Base-by-base conservation (phyloP, 2,329 filamentous ascomycete species). In the Penicillium crustosum region DNA sequence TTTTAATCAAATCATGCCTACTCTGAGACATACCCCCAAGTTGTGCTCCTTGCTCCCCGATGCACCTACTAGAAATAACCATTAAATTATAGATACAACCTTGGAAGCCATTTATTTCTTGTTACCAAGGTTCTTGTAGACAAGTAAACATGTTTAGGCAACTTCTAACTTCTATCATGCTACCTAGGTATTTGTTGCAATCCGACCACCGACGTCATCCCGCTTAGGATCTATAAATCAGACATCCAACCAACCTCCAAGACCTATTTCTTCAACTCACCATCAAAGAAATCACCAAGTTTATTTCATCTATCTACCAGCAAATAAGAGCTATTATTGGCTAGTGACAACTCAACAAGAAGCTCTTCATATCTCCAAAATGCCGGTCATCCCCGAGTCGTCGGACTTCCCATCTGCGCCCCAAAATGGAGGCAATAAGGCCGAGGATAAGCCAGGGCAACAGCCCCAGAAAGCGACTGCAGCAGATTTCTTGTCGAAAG, bases 401-500 rank as follows among this genome's bases (percentile, higher is more conserved):
- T 61, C 64, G n/a, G 63, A 64, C 43, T 68, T 68, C 49, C 64
- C 65, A 29, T 57, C 64, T n/a, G 56, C 53, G 15, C 53, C 53
- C 10, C 49, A 65, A 53, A 63, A 66, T 47, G 65, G 57, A 51
- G 54, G 47, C 50, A 67, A 60, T 23, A 62, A 66, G 48, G 36
- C 50, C 29, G 44, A 60, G 39, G 61, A 61, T 41, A 63, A 63
- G 70, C 31, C 74, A 68, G 59, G 69, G 64, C 48, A 77, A 75
- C 57, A 69, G n/a, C 47, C 38, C 3, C 52, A 70, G 50, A 76
- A 76, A 57, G 70, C 75, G 25, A 66, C 66, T 6, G 68, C 69
- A 6, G 53, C 66, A 29, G 72, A 78, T 51, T 62, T 72, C 54
- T 51, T 75, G 21, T 73, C 73, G 13, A 80, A 80, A 62, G 79